Evolutionary conservation across 805 yeast genomes (phyloP).

Genomic region (Candida hispaniensis): DNA sequence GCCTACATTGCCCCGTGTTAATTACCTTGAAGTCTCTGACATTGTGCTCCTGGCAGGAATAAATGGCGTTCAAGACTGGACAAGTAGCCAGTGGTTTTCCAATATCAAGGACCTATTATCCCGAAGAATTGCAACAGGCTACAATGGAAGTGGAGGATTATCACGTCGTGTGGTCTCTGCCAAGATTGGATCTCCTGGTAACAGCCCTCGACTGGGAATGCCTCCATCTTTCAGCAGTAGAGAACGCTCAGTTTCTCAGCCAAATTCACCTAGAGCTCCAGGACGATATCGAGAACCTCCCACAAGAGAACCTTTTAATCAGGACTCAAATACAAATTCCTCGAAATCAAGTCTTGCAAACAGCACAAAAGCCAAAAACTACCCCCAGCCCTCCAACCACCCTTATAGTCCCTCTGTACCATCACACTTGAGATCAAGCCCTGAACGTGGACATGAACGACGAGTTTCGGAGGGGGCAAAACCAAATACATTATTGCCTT

Average conservation of each 20-base stretch:
- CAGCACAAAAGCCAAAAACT: constrained; percentile 5
- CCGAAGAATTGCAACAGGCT: constrained; percentile 40
- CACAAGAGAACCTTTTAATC: constrained; percentile 2
- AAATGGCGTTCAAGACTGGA: constrained; percentile 39
- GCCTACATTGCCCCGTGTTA: constrained; percentile 69
- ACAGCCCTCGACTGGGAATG: constrained; percentile 7
- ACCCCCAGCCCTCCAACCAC: constrained; percentile 3
- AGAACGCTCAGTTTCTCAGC: constrained; percentile 19
- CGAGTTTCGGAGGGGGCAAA: constrained; percentile 29
- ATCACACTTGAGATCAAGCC: no score
- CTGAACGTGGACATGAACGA: constrained; percentile 25
- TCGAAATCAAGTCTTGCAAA: not conserved
- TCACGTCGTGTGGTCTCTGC: constrained; percentile 5
- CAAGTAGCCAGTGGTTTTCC: constrained; percentile 46
- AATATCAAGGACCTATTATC: constrained; percentile 47
- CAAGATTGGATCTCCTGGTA: constrained; percentile 2
- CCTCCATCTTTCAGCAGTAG: constrained; percentile 14
- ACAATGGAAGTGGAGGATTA: constrained; percentile 33
- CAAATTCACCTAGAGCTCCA: constrained; percentile 17
- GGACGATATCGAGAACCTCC: constrained; percentile 11
- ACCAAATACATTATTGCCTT: constrained; percentile 25
- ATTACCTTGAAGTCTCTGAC: constrained; percentile 60
- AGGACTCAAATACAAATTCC: not conserved
- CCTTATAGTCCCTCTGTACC: constrained; percentile 12
- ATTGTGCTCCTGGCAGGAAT: constrained; percentile 34